phyloP scores from a whole-genome alignment of 768 basidiomycete species.

The Lactifluus pinguis region DNA sequence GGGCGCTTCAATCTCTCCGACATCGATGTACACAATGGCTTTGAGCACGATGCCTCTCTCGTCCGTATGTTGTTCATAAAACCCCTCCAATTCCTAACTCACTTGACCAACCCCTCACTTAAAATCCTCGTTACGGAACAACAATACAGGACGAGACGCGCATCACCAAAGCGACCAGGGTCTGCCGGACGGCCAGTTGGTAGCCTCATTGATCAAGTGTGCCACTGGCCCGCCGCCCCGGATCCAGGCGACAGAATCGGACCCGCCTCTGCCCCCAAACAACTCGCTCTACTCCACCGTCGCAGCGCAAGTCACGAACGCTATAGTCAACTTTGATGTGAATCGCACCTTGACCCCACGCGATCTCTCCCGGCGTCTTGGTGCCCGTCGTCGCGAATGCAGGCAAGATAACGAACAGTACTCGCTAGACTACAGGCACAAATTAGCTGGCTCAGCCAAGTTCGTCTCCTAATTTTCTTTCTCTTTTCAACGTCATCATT shows the following conservation, averaged over 20 bases:
- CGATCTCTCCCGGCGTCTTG: slow-evolving; percentile 49
- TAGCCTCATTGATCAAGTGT: slow-evolving; percentile 32
- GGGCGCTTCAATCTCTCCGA: too few species aligned
- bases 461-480: slow-evolving; percentile 27
- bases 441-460: slow-evolving; percentile 60
- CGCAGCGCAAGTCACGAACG: slow-evolving; percentile 1
- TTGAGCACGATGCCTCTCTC: too few species aligned
- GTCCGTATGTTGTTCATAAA: too few species aligned
- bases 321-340: not conserved
- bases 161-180: slow-evolving; percentile 43
- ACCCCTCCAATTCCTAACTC: too few species aligned
- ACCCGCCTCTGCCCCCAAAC: not conserved
- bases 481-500: too few species aligned
- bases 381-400: slow-evolving; percentile 23
- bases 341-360: slow-evolving; percentile 19
- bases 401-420: slow-evolving; percentile 46
- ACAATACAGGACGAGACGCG: slow-evolving; percentile 42
- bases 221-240: slow-evolving; percentile 40
- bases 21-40: too few species aligned
- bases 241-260: not conserved
- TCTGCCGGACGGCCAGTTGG: slow-evolving; percentile 35
- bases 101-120: not conserved
- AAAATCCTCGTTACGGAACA: slow-evolving; percentile 30
- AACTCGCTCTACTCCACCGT: slow-evolving; percentile 4
- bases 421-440: slow-evolving; percentile 42